Percentiles rank a stretch among this genome's conserved stretches.
phyloP scores from a whole-genome alignment of 1,139 yeast genomes.

The Pichia sp. region DNA sequence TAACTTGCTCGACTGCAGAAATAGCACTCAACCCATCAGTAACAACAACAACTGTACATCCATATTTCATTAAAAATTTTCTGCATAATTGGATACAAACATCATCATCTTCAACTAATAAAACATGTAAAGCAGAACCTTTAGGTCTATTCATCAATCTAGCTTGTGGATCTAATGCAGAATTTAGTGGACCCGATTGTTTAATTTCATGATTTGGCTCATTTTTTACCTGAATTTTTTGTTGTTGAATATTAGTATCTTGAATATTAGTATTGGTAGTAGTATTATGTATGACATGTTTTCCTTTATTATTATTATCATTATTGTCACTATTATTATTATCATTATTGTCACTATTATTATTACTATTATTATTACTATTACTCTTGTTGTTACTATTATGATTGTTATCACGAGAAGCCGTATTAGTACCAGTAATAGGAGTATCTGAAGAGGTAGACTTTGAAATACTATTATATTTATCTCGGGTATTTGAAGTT shows the following conservation, averaged over 20 bases:
- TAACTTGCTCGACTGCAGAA: constrained; percentile 64
- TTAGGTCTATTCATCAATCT: constrained; percentile 26
- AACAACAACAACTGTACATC: constrained; percentile 88
- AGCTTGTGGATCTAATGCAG: constrained; percentile 6
- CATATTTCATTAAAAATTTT: constrained; percentile 76
- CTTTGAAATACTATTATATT: too few species aligned
- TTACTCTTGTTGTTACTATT: too few species aligned
- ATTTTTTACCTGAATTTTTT: not conserved
- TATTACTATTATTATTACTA: too few species aligned
- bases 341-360: too few species aligned
- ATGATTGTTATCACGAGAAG: too few species aligned
- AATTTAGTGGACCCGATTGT: not conserved
- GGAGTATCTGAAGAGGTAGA: too few species aligned
- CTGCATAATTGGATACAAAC: constrained; percentile 75
- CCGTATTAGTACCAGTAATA: too few species aligned
- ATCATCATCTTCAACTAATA: constrained; percentile 81
- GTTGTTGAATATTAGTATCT: not conserved
- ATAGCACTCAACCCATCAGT: constrained; percentile 90
- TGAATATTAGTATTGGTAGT: too few species aligned
- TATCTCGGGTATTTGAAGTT: too few species aligned
- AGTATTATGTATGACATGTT: too few species aligned
- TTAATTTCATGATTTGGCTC: not conserved
- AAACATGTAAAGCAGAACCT: constrained; percentile 50
- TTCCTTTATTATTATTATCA: too few species aligned
- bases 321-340: too few species aligned